Conservation (phyloP, 352 stramenopile genomes). For the Elongisporangium prolatum region DNA sequence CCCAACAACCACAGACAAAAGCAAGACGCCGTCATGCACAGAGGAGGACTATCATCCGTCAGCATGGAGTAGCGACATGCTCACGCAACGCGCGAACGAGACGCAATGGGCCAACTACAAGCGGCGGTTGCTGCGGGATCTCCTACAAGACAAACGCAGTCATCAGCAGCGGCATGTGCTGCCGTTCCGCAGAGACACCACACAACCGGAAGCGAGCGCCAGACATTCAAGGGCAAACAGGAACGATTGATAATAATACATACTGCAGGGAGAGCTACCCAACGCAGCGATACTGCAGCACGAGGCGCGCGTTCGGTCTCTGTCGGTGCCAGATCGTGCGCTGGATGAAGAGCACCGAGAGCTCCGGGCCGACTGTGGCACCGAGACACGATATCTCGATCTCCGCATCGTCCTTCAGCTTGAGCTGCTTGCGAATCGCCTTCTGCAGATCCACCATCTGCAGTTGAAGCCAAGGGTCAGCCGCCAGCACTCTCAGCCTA, state of each 20-base stretch:
- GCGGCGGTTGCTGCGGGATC: constrained; percentile 3
- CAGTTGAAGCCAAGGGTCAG: not conserved
- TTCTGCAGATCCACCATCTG: constrained; percentile 65
- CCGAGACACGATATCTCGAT: constrained; percentile 59
- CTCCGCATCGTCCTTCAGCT: constrained; percentile 21
- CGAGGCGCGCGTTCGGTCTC: constrained; percentile 33
- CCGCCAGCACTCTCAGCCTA: not conserved
- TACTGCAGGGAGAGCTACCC: not conserved
- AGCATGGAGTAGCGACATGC: constrained; percentile 8
- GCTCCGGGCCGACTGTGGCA: constrained; percentile 48
- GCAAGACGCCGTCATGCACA: not conserved
- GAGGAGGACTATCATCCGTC: not conserved
- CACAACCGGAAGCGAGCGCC: not conserved
- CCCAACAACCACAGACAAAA: not conserved
- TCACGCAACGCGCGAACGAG: constrained; percentile 8
- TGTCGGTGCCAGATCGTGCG: constrained; percentile 64
- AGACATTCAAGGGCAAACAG: constrained; percentile 1
- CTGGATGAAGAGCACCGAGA: constrained; percentile 62
- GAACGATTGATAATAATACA: constrained; percentile 2
- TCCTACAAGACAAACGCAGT: constrained; percentile 9
- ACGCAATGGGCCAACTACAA: constrained; percentile 12
- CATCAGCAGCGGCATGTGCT: not conserved
- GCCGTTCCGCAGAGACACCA: not conserved
- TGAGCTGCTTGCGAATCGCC: constrained; percentile 26
- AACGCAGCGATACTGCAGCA: constrained; percentile 45